phyloP scores from a whole-genome alignment of 495 filamentous ascomycete species.

The Penicillium robsamsonii region DNA sequence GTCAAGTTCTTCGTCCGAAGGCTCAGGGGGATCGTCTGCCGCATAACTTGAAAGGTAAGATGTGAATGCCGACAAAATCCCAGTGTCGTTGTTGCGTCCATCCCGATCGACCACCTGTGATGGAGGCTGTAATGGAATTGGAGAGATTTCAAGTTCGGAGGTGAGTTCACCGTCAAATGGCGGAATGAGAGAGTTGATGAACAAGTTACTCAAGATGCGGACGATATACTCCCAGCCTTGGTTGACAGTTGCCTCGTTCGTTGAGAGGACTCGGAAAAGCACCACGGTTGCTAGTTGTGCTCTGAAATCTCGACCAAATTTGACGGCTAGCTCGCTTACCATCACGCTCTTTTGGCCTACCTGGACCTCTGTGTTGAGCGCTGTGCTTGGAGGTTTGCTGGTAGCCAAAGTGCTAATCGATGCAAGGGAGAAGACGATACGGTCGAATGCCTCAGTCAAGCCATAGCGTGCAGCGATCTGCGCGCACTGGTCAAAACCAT shows the following conservation, averaged over 20 bases:
- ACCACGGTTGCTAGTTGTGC: constrained; percentile 92
- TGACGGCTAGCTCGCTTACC: constrained; percentile 97
- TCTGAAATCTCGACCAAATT: constrained; percentile 90
- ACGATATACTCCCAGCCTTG: constrained; percentile 85
- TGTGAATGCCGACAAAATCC: constrained; percentile 88
- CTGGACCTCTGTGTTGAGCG: constrained; percentile 94
- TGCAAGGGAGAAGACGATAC: constrained; percentile 83
- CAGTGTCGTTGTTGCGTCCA: constrained; percentile 69
- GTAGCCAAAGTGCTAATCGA: constrained; percentile 85
- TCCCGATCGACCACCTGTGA: constrained; percentile 90
- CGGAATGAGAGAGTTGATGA: constrained; percentile 90
- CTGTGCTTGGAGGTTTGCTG: constrained; percentile 70
- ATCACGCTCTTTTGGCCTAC: constrained; percentile 90
- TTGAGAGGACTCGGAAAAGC: constrained; percentile 82
- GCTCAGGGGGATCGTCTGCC: constrained; percentile 94
- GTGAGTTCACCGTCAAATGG: constrained; percentile 73
- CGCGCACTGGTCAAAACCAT: constrained; percentile 94
- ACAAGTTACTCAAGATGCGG: constrained; percentile 90
- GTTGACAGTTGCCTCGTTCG: constrained; percentile 72
- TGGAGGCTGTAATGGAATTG: constrained; percentile 88
- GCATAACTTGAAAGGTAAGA: constrained; percentile 98
- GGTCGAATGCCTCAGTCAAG: constrained; percentile 82
- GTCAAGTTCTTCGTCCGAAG: constrained; percentile 94
- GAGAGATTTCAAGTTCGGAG: constrained; percentile 68
- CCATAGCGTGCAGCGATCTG: constrained; percentile 86